phyloP scores from a whole-genome alignment of 345 rosid species.

The Salix brachista region DNA sequence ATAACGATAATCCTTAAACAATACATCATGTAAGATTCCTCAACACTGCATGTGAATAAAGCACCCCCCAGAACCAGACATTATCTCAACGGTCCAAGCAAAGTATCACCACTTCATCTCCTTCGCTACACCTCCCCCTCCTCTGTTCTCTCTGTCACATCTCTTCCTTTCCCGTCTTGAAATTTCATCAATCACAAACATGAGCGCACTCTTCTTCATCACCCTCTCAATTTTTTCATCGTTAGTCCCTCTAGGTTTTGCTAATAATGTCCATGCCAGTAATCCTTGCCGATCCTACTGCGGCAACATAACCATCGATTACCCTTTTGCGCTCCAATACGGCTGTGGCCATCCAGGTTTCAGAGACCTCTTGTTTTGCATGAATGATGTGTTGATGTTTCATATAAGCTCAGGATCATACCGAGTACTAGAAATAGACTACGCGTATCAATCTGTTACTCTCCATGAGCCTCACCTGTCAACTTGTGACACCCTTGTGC shows the following conservation, averaged over 20 bases:
- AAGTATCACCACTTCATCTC: constrained; percentile 27
- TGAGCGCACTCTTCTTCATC: constrained; percentile 15
- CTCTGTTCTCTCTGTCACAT: neutral
- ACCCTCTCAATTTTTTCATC: constrained; percentile 13
- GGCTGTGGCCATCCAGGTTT: constrained; percentile 96
- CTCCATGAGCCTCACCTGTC: constrained; percentile 87
- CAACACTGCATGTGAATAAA: constrained; percentile 31
- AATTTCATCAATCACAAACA: constrained; percentile 3
- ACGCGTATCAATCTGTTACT: constrained; percentile 68
- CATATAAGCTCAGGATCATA: constrained; percentile 83
- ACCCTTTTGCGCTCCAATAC: constrained; percentile 60
- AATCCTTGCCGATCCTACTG: constrained; percentile 66
- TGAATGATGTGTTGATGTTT: constrained; percentile 78
- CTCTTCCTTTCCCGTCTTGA: neutral
- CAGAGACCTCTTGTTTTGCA: constrained; percentile 75
- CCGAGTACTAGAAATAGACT: constrained; percentile 73
- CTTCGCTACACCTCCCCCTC: neutral
- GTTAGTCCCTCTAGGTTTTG: constrained; percentile 8
- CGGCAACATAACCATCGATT: constrained; percentile 75
- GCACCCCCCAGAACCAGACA: neutral
- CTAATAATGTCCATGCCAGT: constrained; percentile 9
- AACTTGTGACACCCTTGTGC: constrained; percentile 57
- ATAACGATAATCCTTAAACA: neutral
- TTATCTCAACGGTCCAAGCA: constrained; percentile 31
- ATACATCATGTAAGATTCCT: constrained; percentile 3